Evolutionary conservation across 306 rosid genomes (phyloP), one percentile per base, ranked within the genome.

Genomic region (Prunus armeniaca): DNA sequence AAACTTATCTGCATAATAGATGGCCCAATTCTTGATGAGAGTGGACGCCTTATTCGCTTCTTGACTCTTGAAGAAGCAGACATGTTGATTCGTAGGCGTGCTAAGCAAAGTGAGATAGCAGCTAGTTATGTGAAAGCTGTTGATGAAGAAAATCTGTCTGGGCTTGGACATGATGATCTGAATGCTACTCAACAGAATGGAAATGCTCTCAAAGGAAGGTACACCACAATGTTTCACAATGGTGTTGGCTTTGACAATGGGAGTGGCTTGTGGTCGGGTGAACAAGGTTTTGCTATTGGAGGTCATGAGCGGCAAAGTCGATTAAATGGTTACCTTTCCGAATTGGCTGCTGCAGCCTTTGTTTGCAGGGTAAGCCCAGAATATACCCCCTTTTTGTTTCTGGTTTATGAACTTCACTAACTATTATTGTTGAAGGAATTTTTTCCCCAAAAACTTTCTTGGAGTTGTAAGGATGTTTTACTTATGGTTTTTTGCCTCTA

Each of bases 271-370:
- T 90, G 87, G 91, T 74, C 91, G 65, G 79, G 88, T 27, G 98
- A 95, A 80, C 99, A 90, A 79, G 97, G 98, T 64, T 96, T 96
- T 80, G 90, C 99, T 52, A 85, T 96, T 46, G 98, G 99, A 46
- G 97, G 97, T 83, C 93, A 89, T 25, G 97, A 92, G 84, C 84
- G 96, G 69, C 91, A 85, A 55, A 92, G 99, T 80, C 88, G 96
- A 78, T 78, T 80, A 86, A 89, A 91, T 77, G 97, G 98, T 67
- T 89, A 92, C 86, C 88, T 96, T 65, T 92, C 98, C 34, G 99
- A 96, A 86, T 88, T 96, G 86, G 99, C 99, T 76, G 99, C 98
- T 57, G 99, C 97, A 13, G 99, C 98, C 65, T 96, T 89, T 56
- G 98, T 96, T 83, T 96, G 98, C 84, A 82, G 97, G 89, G 99